Base-by-base conservation (phyloP, 2,329 filamentous ascomycete species). In the Fusarium guadeloupense region DNA sequence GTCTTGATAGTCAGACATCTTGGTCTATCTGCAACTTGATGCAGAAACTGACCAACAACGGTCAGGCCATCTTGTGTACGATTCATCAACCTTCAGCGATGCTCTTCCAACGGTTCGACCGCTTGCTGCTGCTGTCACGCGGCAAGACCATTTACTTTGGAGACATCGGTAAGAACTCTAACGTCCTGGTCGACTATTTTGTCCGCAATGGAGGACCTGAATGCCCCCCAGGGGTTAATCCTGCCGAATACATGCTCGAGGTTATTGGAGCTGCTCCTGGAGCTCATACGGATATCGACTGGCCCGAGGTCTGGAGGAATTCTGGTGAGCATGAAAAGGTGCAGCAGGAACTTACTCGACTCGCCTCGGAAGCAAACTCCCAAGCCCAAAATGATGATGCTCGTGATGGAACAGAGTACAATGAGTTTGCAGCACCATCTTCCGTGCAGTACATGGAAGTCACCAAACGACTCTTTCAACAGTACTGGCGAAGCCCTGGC, bases 71-170 rank as follows among this genome's bases (percentile, higher is more conserved):
- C 2, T 71, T 83, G 0, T 81, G 79, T 41, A 83, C 81, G 0
- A 81, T 83, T 9, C 81, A 83, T 60, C 81, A 83, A 48, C 81
- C 81, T 1, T 78, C 75, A 2, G 79, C 80, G 0, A 76, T 80
- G 56, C 66, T 83, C 4, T 83, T 83, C 66, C 74, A 79, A 46
- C 75, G 79, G 28, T 82, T 88, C 45, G 85, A 88, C 55, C 81
- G 81, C 9, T 76, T 88, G 1, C 74, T 88, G 1, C 83, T 89
- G 65, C 76, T 89, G 3, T 84, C 84, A 10, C 80, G 85, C 25
- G 87, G 87, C 2, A 83, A 79, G 67, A 88, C 85, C 0, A 85
- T 89, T 6, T 89, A 89, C 69, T 89, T 89, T 69, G 87, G 86
- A 19, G 83, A 88, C 2, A 83, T 89, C 25, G 87, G 87, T 2